Percentiles rank a stretch among this genome's conserved stretches.
These are phyloP conservation scores for Areca catechu DNA, from an alignment of 176 grass and related monocot species.

Conservation along the genomic window DNA sequence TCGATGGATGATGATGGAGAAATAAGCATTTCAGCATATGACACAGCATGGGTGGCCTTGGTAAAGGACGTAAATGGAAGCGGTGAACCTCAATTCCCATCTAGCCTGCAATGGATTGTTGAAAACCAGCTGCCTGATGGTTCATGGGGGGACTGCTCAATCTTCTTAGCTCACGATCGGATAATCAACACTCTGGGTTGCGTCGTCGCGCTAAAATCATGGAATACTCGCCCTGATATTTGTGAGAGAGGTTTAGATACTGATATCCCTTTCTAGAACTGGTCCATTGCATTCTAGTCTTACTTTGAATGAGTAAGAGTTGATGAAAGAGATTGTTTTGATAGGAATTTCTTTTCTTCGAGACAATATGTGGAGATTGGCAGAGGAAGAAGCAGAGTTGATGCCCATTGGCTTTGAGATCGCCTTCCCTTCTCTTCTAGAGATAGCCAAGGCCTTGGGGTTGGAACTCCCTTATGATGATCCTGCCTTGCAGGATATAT, in stretches of 20 bases:
- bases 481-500: slow-evolving; percentile 44
- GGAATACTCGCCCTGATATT: slow-evolving; percentile 30
- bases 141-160: slow-evolving; percentile 42
- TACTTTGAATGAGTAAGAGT: too few relatives aligned
- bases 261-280: background rate
- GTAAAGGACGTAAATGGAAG: slow-evolving; percentile 21
- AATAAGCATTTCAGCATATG: slow-evolving; percentile 39
- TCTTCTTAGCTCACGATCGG: slow-evolving; percentile 41
- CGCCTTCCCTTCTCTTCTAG: slow-evolving; percentile 74
- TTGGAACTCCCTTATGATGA: slow-evolving; percentile 55
- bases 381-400: slow-evolving; percentile 42
- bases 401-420: slow-evolving; percentile 99
- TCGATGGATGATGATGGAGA: too few relatives aligned
- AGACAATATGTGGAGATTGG: slow-evolving; percentile 67
- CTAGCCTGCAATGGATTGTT: slow-evolving; percentile 47
- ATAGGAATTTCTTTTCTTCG: slow-evolving; percentile 48
- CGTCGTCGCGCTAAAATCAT: slow-evolving; percentile 46
- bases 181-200: slow-evolving; percentile 58
- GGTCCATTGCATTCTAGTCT: too few relatives aligned
- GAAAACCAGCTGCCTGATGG: slow-evolving; percentile 40
- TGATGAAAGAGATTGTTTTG: background rate
- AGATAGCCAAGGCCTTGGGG: slow-evolving; percentile 41
- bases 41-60: slow-evolving; percentile 61
- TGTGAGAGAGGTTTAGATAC: slow-evolving; percentile 33
- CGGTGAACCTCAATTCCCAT: slow-evolving; percentile 35